Evolutionary conservation across 352 stramenopile species (phyloP).

Genomic region (Phytophthora sp.): DNA sequence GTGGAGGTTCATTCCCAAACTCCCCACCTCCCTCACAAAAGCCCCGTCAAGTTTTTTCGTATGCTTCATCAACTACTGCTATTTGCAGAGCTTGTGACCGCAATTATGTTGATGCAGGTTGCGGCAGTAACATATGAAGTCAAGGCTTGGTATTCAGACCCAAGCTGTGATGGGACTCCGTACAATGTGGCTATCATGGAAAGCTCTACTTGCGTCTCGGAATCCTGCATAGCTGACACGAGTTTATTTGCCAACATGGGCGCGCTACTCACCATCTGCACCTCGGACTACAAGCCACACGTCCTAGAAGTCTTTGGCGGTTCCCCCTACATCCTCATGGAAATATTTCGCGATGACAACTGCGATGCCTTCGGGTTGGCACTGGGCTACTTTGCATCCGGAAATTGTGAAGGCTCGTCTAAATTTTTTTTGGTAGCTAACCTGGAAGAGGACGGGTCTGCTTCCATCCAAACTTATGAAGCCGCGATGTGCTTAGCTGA

Average conservation of each 20-base stretch:
- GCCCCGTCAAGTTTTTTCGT: neutral
- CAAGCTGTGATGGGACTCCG: neutral
- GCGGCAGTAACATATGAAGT: conserved; percentile 1
- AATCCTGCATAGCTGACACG: neutral
- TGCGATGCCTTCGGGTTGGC: neutral
- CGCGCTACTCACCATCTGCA: conserved; percentile 3
- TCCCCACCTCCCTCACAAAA: neutral
- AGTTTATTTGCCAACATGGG: neutral
- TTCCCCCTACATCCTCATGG: conserved; percentile 3
- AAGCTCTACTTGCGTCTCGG: no score
- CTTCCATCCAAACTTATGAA: neutral
- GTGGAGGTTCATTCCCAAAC: neutral
- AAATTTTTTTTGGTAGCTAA: neutral
- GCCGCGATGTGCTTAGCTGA: neutral
- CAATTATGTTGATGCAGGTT: neutral
- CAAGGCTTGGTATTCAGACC: neutral
- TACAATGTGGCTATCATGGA: conserved; percentile 16
- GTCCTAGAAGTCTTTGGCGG: conserved; percentile 9
- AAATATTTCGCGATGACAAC: neutral
- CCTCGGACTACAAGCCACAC: conserved; percentile 4
- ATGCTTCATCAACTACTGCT: neutral
- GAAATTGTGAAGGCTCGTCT: conserved; percentile 13
- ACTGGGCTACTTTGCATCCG: conserved; percentile 1
- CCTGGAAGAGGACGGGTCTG: conserved; percentile 4
- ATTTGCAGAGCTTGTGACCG: neutral